Evolutionary conservation across 331 rosid species (phyloP).

Genomic region (Prunus yedoensis): DNA sequence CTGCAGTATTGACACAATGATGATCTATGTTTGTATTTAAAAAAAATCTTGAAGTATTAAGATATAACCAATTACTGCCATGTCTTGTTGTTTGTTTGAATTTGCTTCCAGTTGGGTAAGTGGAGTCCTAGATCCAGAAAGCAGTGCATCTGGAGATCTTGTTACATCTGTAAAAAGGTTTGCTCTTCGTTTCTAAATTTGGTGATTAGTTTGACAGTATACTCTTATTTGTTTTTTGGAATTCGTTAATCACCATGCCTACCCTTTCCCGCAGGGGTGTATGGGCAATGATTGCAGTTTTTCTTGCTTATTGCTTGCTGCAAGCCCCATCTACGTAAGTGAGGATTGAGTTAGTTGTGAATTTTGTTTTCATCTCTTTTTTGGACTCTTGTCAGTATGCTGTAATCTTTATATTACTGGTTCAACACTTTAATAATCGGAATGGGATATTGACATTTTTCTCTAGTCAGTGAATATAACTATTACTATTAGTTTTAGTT

Average conservation of each 20-base stretch:
- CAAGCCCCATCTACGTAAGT: conserved; percentile 98
- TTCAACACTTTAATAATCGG: too few species aligned
- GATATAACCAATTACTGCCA: not conserved
- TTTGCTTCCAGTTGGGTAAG: conserved; percentile 44
- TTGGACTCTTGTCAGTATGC: too few species aligned
- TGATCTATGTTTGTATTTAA: not conserved
- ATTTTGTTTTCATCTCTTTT: not conserved
- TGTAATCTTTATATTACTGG: not conserved
- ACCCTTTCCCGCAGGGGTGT: conserved; percentile 65
- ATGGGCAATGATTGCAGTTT: conserved; percentile 95
- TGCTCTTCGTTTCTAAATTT: not conserved
- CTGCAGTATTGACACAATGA: not conserved
- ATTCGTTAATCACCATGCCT: not conserved
- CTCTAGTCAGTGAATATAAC: not conserved
- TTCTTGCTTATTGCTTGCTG: conserved; percentile 94
- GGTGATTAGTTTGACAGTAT: not conserved
- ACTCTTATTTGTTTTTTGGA: not conserved
- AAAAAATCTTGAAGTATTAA: not conserved
- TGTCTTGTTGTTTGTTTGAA: conserved; percentile 5
- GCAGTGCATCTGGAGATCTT: conserved; percentile 34
- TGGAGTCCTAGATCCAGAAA: conserved; percentile 47
- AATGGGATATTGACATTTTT: not conserved
- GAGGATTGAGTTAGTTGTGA: not conserved
- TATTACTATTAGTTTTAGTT: conserved; percentile 1
- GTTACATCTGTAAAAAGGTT: conserved; percentile 43